Evolutionary conservation across 192 early-diverging fungal genomes (phyloP).

Genomic region (Linnemannia schmuckeri): DNA sequence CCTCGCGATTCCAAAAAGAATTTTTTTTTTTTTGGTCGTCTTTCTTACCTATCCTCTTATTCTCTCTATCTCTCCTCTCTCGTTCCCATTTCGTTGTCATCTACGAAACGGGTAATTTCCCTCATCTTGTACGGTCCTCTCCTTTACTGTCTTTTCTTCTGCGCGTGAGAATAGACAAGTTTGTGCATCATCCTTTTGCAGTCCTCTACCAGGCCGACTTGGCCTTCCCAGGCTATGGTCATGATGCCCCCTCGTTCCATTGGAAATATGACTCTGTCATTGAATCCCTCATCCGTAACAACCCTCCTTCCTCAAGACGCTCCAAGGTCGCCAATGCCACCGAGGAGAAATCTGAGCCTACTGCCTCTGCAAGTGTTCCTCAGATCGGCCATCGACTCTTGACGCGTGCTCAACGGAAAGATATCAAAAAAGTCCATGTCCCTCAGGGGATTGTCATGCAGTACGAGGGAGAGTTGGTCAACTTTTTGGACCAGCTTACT

Average conservation of each 20-base stretch:
- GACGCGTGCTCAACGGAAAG: conserved; percentile 54
- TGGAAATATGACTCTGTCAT: conserved; percentile 60
- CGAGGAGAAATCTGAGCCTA: background rate
- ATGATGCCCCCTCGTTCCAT: conserved; percentile 56
- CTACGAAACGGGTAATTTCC: background rate
- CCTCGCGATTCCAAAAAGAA: background rate
- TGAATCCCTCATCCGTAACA: conserved; percentile 53
- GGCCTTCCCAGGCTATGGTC: conserved; percentile 61
- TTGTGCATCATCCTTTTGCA: conserved; percentile 65
- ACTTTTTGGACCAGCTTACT: conserved; percentile 59
- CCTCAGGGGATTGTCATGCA: conserved; percentile 62
- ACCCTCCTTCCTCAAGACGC: conserved; percentile 37
- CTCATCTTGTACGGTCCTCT: background rate
- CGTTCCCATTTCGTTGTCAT: background rate
- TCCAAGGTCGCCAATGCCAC: conserved; percentile 13
- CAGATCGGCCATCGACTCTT: conserved; percentile 32
- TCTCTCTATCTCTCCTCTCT: background rate
- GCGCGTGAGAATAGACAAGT: conserved; percentile 59
- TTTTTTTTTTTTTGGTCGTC: conserved; percentile 12
- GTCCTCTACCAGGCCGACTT: conserved; percentile 64
- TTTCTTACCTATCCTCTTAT: conserved; percentile 8
- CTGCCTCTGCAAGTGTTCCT: background rate
- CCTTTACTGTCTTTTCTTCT: background rate
- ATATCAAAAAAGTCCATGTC: conserved; percentile 65
- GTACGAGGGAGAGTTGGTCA: conserved; percentile 61